A percentile compares a stretch with the other conserved stretches of the same genome.
phyloP scores from a whole-genome alignment of 2,329 filamentous ascomycete species.

The Microdochium paspali region DNA sequence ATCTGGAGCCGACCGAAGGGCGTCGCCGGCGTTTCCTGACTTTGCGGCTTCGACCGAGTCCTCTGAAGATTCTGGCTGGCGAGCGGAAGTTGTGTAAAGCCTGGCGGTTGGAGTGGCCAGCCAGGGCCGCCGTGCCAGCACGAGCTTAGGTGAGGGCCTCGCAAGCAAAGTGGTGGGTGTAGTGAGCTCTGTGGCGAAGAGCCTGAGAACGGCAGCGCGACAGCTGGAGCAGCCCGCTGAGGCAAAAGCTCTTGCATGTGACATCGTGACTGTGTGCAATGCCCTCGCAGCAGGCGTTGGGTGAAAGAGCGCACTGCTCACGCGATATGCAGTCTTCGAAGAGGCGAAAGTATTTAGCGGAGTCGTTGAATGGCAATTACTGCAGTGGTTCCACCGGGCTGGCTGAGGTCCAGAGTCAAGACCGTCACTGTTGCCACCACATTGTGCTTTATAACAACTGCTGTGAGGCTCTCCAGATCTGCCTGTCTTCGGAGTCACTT shows the following conservation, averaged over 20 bases:
- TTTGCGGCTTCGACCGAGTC: background rate
- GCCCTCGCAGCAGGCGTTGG: too few relatives aligned
- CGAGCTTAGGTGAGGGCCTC: background rate
- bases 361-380: too few relatives aligned
- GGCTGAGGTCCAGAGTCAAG: too few relatives aligned
- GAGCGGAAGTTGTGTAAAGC: background rate
- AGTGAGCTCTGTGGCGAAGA: constrained; percentile 10
- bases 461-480: too few relatives aligned
- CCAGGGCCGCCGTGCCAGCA: background rate
- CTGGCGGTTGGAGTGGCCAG: background rate
- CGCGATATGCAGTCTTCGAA: too few relatives aligned
- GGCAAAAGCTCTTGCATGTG: constrained; percentile 12
- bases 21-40: background rate
- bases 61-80: background rate
- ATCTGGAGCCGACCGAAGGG: constrained; percentile 1
- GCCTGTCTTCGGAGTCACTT: too few relatives aligned
- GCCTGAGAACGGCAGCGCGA: constrained; percentile 13
- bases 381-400: too few relatives aligned
- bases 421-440: too few relatives aligned
- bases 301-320: too few relatives aligned
- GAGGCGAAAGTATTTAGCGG: too few relatives aligned
- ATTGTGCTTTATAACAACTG: too few relatives aligned
- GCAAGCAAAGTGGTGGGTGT: background rate
- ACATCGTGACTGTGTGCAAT: constrained; percentile 11
- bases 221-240: constrained; percentile 18